These are phyloP conservation scores for Penicillium malachiteum DNA, from an alignment of 495 filamentous ascomycete species.

Conservation along the genomic window DNA sequence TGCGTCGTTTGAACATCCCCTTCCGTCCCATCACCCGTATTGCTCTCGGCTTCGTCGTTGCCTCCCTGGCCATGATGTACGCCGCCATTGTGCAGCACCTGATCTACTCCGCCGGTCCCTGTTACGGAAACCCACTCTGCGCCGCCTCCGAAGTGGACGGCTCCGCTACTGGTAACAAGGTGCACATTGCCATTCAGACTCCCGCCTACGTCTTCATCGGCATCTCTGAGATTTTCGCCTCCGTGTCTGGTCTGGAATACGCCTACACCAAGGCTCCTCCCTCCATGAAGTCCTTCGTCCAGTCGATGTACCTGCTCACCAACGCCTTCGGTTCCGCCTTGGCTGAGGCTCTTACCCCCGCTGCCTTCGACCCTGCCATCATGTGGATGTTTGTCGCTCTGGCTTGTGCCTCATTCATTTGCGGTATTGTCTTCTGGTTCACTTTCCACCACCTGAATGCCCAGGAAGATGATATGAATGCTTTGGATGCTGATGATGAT, in stretches of 20 bases:
- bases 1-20: conserved; percentile 62
- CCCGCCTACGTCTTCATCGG: conserved; percentile 70
- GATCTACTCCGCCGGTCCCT: conserved; percentile 63
- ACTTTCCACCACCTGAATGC: conserved; percentile 45
- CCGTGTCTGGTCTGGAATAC: conserved; percentile 69
- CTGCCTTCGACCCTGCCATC: conserved; percentile 68
- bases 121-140: conserved; percentile 41
- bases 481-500: conserved; percentile 38
- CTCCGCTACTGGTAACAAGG: conserved; percentile 38
- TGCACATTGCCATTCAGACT: conserved; percentile 69
- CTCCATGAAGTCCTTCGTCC: conserved; percentile 80
- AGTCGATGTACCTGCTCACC: conserved; percentile 70
- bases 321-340: conserved; percentile 71
- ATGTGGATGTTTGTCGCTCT: conserved; percentile 66
- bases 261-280: conserved; percentile 82
- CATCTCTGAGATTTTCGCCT: conserved; percentile 72
- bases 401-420: conserved; percentile 46
- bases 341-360: conserved; percentile 66
- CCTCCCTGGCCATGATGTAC: conserved; percentile 60
- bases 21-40: conserved; percentile 76
- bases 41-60: conserved; percentile 66
- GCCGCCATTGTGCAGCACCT: conserved; percentile 71
- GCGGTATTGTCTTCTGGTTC: conserved; percentile 46
- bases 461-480: conserved; percentile 49
- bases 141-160: conserved; percentile 33